Base-by-base conservation (phyloP, 73 alveolate genomes). In the Uronychia setigera region DNA sequence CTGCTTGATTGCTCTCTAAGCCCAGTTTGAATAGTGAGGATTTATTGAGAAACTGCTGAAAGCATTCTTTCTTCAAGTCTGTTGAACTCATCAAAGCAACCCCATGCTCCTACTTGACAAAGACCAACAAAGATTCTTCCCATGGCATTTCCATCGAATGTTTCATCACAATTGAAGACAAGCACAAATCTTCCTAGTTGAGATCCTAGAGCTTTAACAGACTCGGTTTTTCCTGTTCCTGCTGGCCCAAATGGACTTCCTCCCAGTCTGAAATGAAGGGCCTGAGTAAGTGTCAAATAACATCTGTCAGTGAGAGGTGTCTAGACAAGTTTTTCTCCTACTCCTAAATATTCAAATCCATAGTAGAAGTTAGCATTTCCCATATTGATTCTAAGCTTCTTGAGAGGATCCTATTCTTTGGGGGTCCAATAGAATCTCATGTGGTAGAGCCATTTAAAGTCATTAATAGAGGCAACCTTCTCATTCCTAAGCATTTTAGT, bases 231-330 rank as follows among this genome's bases (percentile, higher is more conserved):
- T 28, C 99, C 99, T 5, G 99, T 98, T 67, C 99, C 99, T 1
- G 99, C 99, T 26, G 99, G 99, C 27, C 99, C 99, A 83, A 97
- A 98, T 0, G 99, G 99, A 29, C 97, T 93, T 32, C 99, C 99
- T 74, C 99, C 99, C 94, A 98, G 77, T 79, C 99, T 92, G 96
- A 98, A 96, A 80, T 98, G 99, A 28, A 98, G 93, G 1, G 99
- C 99, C 91, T 98, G 96, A 27, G 99, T 97, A 31, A 97, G 84
- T 32, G 99, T 97, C 33, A 97, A 87, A 89, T 97, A 97, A 91
- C 99, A 98, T 92, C 98, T 94, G 93, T 98, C 99, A n/a, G 99
- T 97, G 46, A 97, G 93, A 59, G 99, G 99, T 5, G 99, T 97
- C 82, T 97, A 97, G 31, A 98, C 99, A 58, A 97, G 89, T 88